A percentile compares a stretch with the other conserved stretches of the same genome.
Evolutionary conservation across 192 early-diverging fungal species (phyloP).

Genomic region (Backusella parvicylindrica): DNA sequence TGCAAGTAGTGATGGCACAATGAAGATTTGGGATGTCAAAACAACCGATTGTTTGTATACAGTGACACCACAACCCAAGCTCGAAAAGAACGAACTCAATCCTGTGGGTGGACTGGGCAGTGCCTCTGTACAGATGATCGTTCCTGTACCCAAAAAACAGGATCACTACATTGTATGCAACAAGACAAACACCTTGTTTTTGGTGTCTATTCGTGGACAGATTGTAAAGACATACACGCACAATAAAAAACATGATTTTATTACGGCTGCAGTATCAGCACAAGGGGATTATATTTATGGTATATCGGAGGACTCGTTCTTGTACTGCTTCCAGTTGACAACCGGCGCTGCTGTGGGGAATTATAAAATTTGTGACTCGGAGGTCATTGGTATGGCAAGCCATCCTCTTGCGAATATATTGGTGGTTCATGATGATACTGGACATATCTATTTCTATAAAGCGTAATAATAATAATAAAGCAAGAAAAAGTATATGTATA

Average conservation of each 20-base stretch:
- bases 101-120: conserved; percentile 48
- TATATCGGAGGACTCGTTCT: conserved; percentile 60
- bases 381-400: conserved; percentile 72
- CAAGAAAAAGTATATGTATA: background rate
- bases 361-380: conserved; percentile 53
- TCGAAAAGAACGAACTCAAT: conserved; percentile 13
- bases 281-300: conserved; percentile 84
- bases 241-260: conserved; percentile 49
- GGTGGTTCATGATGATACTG: conserved; percentile 63
- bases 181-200: conserved; percentile 69
- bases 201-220: conserved; percentile 64
- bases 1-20: conserved; percentile 82
- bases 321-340: conserved; percentile 69
- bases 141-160: conserved; percentile 57
- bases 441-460: conserved; percentile 60
- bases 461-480: conserved; percentile 31
- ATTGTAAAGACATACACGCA: conserved; percentile 49
- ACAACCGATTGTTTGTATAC: conserved; percentile 65
- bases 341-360: conserved; percentile 48
- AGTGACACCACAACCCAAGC: conserved; percentile 51
- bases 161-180: conserved; percentile 78
- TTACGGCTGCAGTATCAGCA: conserved; percentile 59
- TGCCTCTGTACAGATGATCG: conserved; percentile 55
- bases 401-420: conserved; percentile 87
- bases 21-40: conserved; percentile 91